These are phyloP conservation scores for Raphanus sativus DNA, from an alignment of 345 rosid species.

Conservation along the genomic window DNA sequence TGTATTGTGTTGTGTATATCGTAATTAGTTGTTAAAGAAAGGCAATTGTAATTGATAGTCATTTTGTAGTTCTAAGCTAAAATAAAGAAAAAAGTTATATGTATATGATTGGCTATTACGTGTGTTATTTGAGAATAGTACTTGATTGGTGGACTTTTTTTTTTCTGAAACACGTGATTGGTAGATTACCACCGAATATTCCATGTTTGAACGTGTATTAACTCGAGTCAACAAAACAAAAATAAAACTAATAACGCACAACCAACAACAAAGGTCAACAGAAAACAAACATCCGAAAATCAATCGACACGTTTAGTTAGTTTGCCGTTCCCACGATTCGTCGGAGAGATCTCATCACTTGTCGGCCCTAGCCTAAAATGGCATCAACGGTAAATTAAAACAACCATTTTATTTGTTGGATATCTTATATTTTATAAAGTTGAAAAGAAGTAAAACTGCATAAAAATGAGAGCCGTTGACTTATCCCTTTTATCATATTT, in stretches of 20 bases:
- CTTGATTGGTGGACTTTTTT: background rate
- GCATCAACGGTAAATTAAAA: background rate
- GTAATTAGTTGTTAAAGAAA: background rate
- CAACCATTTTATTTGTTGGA: slow-evolving; percentile 27
- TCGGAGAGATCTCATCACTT: slow-evolving; percentile 16
- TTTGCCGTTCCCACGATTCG: slow-evolving; percentile 35
- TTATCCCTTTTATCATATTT: background rate
- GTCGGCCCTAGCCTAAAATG: background rate
- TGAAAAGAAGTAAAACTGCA: background rate
- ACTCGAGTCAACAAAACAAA: slow-evolving; percentile 11
- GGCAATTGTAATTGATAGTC: background rate
- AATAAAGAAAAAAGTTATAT: background rate
- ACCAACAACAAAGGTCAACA: slow-evolving; percentile 23
- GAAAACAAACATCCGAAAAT: slow-evolving; percentile 29
- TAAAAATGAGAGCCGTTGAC: slow-evolving; percentile 29
- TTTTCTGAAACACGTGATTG: no score
- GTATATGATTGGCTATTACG: background rate
- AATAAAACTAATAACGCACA: background rate
- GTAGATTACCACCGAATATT: slow-evolving; percentile 29
- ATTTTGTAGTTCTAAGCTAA: background rate
- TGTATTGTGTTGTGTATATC: background rate
- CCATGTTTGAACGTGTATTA: slow-evolving; percentile 14
- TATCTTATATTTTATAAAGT: background rate
- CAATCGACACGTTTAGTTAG: slow-evolving; percentile 32
- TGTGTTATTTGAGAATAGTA: background rate